Evolutionary conservation across 2,329 filamentous ascomycete genomes (phyloP), one percentile per base, ranked within the genome.

Genomic region (Microascus cirrosus): DNA sequence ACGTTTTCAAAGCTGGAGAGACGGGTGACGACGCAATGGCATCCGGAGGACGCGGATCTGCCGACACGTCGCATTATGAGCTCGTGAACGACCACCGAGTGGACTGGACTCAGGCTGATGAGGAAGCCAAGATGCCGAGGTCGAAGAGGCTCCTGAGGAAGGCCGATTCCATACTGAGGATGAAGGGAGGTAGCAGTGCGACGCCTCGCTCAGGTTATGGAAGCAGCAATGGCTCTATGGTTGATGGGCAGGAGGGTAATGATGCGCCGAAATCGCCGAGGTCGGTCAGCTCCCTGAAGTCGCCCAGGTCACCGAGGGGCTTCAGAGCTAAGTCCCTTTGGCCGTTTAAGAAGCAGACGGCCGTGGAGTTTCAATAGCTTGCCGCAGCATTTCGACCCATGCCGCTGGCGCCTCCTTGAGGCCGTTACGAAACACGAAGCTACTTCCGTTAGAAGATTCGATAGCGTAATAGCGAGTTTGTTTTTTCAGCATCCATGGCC

Each of bases 101-200:
- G 58, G 80, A 84, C 66, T 85, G 82, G 82, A 78, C 78, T 34
- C 81, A 84, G 65, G 77, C 74, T 63, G 81, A 83, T 61, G 78
- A 83, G 66, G 55, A 63, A 18, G 54, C 63, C 61, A 63, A 61
- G 62, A 53, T 56, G 57, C 60, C 39, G 60, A 62, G 51, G 53
- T 58, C 45, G 54, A 55, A 42, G 34, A 62, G 36, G 57, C 61
- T 58, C 53, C 64, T 79, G 55, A 67, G 70, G 53, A 78, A 73
- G 63, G 70, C 70, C 45, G 77, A 79, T 42, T 80, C 79, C 0
- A 72, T 74, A 53, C 80, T 78, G 45, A 22, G 45, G 22, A n/a
- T 50, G n/a, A 8, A 8, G 45, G 11, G 45, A 20, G n/a, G 6
- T 11, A 20, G 18, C 45, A 24, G 11, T 11, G 20, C 45, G n/a